Evolutionary conservation across 768 basidiomycete species (phyloP).

Genomic region (Sistotremastrum niveocremeum): DNA sequence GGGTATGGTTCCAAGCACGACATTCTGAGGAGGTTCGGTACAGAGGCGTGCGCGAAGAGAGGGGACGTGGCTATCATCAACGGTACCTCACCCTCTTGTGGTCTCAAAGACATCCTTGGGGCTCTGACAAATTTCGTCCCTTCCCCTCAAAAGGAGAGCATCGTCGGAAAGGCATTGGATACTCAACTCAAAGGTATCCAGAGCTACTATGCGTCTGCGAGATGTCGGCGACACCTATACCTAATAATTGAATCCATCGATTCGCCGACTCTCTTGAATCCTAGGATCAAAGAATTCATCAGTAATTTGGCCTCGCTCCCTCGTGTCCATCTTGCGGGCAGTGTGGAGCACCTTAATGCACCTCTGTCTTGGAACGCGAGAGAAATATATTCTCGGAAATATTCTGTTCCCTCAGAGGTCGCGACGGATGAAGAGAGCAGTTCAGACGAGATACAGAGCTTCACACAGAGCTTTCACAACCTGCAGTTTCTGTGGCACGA

Average conservation of each 20-base stretch:
- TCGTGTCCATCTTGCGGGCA: constrained; percentile 69
- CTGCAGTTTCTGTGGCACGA: constrained; percentile 76
- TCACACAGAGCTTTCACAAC: constrained; percentile 32
- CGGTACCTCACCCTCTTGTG: constrained; percentile 57
- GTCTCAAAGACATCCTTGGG: constrained; percentile 52
- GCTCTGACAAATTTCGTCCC: constrained; percentile 52
- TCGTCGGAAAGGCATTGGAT: neutral
- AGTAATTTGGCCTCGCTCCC: constrained; percentile 60
- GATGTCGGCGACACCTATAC: constrained; percentile 38
- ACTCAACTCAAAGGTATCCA: neutral
- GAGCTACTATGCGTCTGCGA: constrained; percentile 1
- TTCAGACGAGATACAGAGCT: constrained; percentile 7
- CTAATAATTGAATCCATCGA: constrained; percentile 88
- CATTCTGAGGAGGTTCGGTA: constrained; percentile 64
- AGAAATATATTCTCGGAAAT: constrained; percentile 40
- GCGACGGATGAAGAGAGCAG: neutral
- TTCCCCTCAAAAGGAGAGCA: constrained; percentile 10
- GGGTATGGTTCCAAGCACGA: constrained; percentile 81
- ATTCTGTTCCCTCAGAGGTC: constrained; percentile 5
- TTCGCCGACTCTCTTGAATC: constrained; percentile 47
- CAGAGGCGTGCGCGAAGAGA: constrained; percentile 32
- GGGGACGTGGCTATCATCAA: constrained; percentile 73
- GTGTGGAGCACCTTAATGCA: constrained; percentile 78
- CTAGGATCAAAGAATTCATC: constrained; percentile 52
- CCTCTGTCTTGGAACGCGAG: constrained; percentile 74